Evolutionary conservation across 148 eudicot genomes (phyloP), one percentile per base, ranked within the genome.

Genomic region (Nepenthes mirabilis): DNA sequence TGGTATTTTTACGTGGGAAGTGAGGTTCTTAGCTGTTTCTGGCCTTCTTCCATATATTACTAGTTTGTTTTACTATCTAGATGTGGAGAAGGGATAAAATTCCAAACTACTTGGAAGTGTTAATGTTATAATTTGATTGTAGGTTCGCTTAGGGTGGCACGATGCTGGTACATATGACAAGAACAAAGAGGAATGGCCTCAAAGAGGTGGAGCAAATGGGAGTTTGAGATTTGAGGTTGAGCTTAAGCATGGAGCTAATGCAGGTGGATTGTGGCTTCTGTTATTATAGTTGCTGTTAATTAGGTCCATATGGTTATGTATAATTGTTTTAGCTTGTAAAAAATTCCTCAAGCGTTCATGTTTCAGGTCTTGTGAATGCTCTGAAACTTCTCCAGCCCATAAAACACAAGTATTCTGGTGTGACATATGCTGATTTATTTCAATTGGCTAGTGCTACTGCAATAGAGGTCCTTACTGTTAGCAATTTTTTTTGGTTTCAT

Each of bases 91-190:
- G 23, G 23, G 23, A 49, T 49, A 49, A 12, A n/a, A 3, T n/a
- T 49, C 52, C n/a, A n/a, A 49, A n/a, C 52, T 49, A 50, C 37
- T 12, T 12, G 36, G 40, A 14, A 33, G 51, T 4, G 23, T 33
- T 11, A 23, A 58, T 11, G 32, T 32, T 56, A 53, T 59, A 12
- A 55, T 58, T 62, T 58, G 49, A 13, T 43, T 13, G 68, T 67
- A 91, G 98, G 98, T 93, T 65, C 96, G 98, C 35, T 65, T 93
- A 36, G 96, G 98, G 56, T 93, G 98, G 98, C 98, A 93, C 74
- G 96, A 93, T 77, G 83, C 96, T 55, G 98, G 98, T 49, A 93
- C 98, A 7, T 80, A 88, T 61, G 80, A 88, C 79, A 93, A 93
- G 83, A 75, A 83, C 63, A 93, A 85, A 50, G 77, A 78, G 69